phyloP scores from a whole-genome alignment of 2,329 filamentous ascomycete species.

The Sordariomycetes sp. region DNA sequence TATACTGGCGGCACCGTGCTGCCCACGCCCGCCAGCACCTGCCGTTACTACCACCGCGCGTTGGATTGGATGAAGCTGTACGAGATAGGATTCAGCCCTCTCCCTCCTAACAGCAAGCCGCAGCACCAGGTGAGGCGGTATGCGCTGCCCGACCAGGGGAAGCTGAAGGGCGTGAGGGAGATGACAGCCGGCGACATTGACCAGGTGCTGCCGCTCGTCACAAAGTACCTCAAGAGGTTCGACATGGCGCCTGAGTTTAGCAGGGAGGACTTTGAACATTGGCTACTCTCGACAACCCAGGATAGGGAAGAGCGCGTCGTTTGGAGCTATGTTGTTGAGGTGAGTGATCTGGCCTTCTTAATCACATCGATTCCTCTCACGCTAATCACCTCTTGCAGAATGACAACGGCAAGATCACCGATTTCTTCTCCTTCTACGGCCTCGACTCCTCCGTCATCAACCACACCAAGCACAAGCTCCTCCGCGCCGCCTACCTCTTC shows the following conservation, averaged over 20 bases:
- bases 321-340: conserved; percentile 88
- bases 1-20: conserved; percentile 90
- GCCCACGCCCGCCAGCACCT: conserved; percentile 84
- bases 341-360: conserved; percentile 18
- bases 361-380: conserved; percentile 4
- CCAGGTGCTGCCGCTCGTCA: conserved; percentile 62
- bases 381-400: conserved; percentile 22
- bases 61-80: conserved; percentile 95
- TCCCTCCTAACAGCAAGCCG: conserved; percentile 75
- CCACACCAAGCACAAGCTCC: conserved; percentile 62
- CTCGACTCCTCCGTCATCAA: conserved; percentile 89
- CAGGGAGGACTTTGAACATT: conserved; percentile 75
- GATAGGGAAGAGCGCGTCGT: conserved; percentile 73
- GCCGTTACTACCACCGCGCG: conserved; percentile 88
- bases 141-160: conserved; percentile 63
- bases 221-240: conserved; percentile 68
- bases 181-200: conserved; percentile 75
- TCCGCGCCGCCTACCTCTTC: conserved; percentile 90
- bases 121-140: conserved; percentile 80
- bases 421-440: conserved; percentile 95
- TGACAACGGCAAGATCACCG: conserved; percentile 70
- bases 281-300: conserved; percentile 45
- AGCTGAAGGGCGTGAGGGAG: conserved; percentile 63
- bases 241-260: conserved; percentile 77
- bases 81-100: conserved; percentile 85